phyloP scores from a whole-genome alignment of 2,329 filamentous ascomycete species.

The Colletotrichum chrysophilum region DNA sequence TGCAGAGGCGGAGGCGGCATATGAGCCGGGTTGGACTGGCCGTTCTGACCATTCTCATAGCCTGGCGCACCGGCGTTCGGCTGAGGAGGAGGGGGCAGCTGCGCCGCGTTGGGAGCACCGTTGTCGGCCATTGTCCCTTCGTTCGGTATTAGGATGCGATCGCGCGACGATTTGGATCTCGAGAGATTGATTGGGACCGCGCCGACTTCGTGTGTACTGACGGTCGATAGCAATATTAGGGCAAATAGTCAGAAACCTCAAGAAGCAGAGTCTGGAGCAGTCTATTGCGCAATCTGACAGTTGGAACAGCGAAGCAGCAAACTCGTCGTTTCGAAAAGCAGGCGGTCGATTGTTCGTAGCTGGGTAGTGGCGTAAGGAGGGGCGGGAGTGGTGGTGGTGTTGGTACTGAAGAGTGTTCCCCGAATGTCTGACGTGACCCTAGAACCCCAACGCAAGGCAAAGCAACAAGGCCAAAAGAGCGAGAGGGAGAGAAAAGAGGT shows the following conservation, averaged over 20 bases:
- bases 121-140: conserved; percentile 75
- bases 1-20: conserved; percentile 92
- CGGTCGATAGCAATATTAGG: conserved; percentile 16
- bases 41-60: conserved; percentile 76
- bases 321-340: neutral
- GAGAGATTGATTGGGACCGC: neutral
- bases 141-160: neutral
- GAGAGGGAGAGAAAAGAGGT: neutral
- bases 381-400: neutral
- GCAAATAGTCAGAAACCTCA: conserved; percentile 17
- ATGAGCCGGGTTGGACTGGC: conserved; percentile 72
- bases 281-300: neutral
- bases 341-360: neutral
- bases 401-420: neutral
- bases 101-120: conserved; percentile 64
- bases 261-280: neutral
- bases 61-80: conserved; percentile 74
- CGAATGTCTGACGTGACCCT: conserved; percentile 12
- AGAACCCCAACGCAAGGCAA: conserved; percentile 5
- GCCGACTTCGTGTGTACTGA: neutral
- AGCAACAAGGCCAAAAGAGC: conserved; percentile 7
- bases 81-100: conserved; percentile 74
- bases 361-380: conserved; percentile 9
- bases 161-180: neutral
- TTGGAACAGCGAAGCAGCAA: neutral